A percentile compares a stretch with the other conserved stretches of the same genome.
phyloP scores from a whole-genome alignment of 2,329 filamentous ascomycete species.

The Plectosphaerella cucumerina region DNA sequence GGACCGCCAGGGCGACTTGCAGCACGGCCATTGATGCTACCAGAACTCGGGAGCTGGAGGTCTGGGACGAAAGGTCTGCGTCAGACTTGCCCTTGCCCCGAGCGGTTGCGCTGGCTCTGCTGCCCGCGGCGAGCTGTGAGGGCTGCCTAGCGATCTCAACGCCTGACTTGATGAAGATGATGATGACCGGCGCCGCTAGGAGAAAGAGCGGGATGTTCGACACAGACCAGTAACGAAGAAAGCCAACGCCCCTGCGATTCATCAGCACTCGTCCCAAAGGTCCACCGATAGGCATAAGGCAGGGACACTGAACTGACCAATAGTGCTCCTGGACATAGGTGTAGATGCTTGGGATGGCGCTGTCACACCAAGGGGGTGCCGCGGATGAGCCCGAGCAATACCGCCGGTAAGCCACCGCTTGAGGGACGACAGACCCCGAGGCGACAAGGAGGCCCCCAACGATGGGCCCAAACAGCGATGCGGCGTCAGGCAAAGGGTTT shows the following conservation, averaged over 20 bases:
- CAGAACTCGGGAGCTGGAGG: slow-evolving; percentile 18
- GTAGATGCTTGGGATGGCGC: slow-evolving; percentile 79
- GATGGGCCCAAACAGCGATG: slow-evolving; percentile 53
- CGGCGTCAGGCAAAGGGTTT: slow-evolving; percentile 17
- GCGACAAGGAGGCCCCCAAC: slow-evolving; percentile 66
- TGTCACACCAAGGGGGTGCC: slow-evolving; percentile 69
- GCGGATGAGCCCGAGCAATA: slow-evolving; percentile 52
- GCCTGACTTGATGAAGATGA: slow-evolving; percentile 61
- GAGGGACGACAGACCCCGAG: slow-evolving; percentile 65
- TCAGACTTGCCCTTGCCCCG: not conserved
- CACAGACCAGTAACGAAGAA: slow-evolving; percentile 85
- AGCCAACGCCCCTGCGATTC: slow-evolving; percentile 70
- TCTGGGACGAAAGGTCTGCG: slow-evolving; percentile 1
- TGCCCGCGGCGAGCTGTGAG: not conserved
- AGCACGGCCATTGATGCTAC: slow-evolving; percentile 60
- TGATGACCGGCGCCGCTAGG: slow-evolving; percentile 74
- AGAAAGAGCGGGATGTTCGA: slow-evolving; percentile 85
- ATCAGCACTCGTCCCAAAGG: not conserved
- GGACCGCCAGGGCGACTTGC: slow-evolving; percentile 66
- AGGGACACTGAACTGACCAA: slow-evolving; percentile 59
- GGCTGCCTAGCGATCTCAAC: slow-evolving; percentile 28
- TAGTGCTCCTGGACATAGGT: slow-evolving; percentile 84
- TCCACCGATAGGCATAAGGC: not conserved
- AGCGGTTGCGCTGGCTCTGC: slow-evolving; percentile 5
- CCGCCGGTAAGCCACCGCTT: slow-evolving; percentile 66